phyloP scores from a whole-genome alignment of 2,329 filamentous ascomycete species.

The Botrytis hyacinthi region DNA sequence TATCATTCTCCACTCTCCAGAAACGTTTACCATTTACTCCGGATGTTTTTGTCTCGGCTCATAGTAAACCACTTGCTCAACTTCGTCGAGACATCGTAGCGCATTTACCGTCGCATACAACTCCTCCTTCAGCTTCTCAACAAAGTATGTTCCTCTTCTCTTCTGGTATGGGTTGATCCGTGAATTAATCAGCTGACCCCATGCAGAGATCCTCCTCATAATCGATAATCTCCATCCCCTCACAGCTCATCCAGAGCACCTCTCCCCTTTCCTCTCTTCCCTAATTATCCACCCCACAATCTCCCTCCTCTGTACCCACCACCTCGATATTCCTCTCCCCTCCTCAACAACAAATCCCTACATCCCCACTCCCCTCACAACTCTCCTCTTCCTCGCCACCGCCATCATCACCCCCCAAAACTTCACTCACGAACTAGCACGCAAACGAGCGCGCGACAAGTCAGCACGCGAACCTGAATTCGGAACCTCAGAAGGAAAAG shows the following conservation, averaged over 20 bases:
- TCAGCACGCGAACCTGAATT: slow-evolving; percentile 74
- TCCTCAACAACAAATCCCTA: slow-evolving; percentile 49
- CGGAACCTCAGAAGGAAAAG: slow-evolving; percentile 72
- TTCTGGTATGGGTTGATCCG: not conserved
- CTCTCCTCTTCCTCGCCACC: slow-evolving; percentile 84
- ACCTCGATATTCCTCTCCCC: slow-evolving; percentile 69
- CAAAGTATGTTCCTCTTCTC: slow-evolving; percentile 42
- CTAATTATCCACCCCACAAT: slow-evolving; percentile 63
- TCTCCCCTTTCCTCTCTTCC: slow-evolving; percentile 68
- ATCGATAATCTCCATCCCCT: slow-evolving; percentile 78
- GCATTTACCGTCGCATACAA: slow-evolving; percentile 40
- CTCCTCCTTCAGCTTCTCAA: slow-evolving; percentile 16
- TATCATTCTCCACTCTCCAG: slow-evolving; percentile 73
- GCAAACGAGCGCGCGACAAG: slow-evolving; percentile 72
- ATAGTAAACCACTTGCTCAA: slow-evolving; percentile 54
- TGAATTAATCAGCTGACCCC: not conserved
- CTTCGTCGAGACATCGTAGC: slow-evolving; percentile 60
- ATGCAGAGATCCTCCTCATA: slow-evolving; percentile 67
- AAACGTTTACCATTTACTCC: slow-evolving; percentile 55
- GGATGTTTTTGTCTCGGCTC: slow-evolving; percentile 65
- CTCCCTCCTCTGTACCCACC: slow-evolving; percentile 77
- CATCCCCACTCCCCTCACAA: slow-evolving; percentile 65
- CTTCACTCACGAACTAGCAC: slow-evolving; percentile 70
- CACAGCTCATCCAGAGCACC: slow-evolving; percentile 51
- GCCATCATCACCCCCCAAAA: slow-evolving; percentile 73